Evolutionary conservation across 2,329 filamentous ascomycete genomes (phyloP), one percentile per base, ranked within the genome.

Genomic region (Colletotrichum gigasporum): DNA sequence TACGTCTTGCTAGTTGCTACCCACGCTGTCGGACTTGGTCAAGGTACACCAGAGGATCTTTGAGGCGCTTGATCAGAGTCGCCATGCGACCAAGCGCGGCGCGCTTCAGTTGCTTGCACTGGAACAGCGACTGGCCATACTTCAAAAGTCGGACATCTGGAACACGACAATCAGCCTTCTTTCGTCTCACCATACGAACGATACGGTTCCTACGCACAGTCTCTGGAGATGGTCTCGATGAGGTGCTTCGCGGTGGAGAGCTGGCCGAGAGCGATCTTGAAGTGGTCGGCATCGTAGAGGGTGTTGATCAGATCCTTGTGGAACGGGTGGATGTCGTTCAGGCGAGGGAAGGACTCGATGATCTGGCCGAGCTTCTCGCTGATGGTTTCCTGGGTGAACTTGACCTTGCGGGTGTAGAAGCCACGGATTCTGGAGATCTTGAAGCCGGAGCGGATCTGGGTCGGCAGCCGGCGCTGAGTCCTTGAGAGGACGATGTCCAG

Each of bases 31-130:
- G 48, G 20, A 97, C 93, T 81, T 67, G 59, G 47, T 68, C 66
- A n/a, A 68, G 66, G 35, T 67, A 67, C 20, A 67, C 62, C 50
- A 67, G 94, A 58, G 96, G 93, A 72, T 99, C 96, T 81, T 97
- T 97, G 67, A 99, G 83, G 68, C 94, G 90, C 83, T 94, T 96
- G 82, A 93, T 93, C 73, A 99, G 93, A 16, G 96, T 99, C 69
- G 95, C 96, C 96, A 99, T 98, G 76, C 96, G 94, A 84, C 96
- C 96, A 55, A 99, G 88, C 8, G 92, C 96, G 53, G 96, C 96
- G 69, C 92, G 88, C 89, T 99, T 99, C 73, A 99, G 89, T 84
- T 98, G 94, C 83, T 99, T 99, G 87, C 95, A 98, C 83, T 99
- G 96, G 84, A 95, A 99, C 69, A 99, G 87, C 73, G 90, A 96